Conservation (phyloP, 78 protist species). For the Capsaspora owczarzaki region DNA sequence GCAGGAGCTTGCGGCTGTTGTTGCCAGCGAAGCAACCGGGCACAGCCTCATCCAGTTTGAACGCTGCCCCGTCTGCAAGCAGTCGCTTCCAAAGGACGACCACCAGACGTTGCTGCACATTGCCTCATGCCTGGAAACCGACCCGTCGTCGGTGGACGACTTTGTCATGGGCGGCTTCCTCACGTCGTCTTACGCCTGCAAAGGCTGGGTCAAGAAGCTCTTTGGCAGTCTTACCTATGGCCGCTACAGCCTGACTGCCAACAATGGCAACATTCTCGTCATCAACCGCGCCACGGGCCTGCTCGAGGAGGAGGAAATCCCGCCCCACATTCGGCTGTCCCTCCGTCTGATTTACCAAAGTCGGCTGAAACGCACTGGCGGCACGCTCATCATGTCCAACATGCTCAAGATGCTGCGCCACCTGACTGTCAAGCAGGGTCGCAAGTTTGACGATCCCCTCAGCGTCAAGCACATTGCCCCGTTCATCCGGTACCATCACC, state of each 20-base stretch:
- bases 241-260: not conserved
- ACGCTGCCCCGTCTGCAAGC: not conserved
- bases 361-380: not conserved
- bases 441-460: conserved; percentile 7
- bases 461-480: conserved; percentile 37
- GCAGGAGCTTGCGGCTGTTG: too few species aligned
- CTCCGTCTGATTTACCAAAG: conserved; percentile 1
- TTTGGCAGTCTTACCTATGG: not conserved
- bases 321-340: conserved; percentile 10
- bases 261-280: not conserved
- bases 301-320: conserved; percentile 32
- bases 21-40: too few species aligned
- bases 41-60: too few species aligned
- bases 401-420: conserved; percentile 17
- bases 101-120: not conserved
- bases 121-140: not conserved
- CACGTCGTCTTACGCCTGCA: not conserved
- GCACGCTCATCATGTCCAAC: not conserved
- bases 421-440: conserved; percentile 24
- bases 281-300: conserved; percentile 21
- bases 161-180: conserved; percentile 3
- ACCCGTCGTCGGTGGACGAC: not conserved
- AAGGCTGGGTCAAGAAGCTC: not conserved
- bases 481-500: conserved; percentile 42
- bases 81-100: not conserved